These are phyloP conservation scores for Vanderwaltozyma tropicalis DNA, from an alignment of 805 yeast genomes.

Conservation along the genomic window DNA sequence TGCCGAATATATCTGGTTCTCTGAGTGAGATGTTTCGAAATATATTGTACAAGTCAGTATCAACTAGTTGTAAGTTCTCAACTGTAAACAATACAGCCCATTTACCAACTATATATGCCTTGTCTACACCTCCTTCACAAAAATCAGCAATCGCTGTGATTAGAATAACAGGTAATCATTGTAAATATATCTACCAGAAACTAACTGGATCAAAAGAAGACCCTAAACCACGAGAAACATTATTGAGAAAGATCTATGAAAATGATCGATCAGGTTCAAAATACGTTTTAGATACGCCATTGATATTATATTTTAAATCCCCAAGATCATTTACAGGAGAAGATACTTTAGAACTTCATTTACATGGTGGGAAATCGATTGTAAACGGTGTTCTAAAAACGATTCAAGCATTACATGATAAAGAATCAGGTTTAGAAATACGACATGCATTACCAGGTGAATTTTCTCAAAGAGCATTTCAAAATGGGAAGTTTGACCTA, in stretches of 20 bases:
- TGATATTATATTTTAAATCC: slow-evolving; percentile 53
- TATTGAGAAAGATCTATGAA: slow-evolving; percentile 45
- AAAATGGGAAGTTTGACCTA: slow-evolving; percentile 72
- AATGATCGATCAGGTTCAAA: slow-evolving; percentile 20
- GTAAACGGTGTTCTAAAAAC: slow-evolving; percentile 57
- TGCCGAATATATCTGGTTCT: not conserved
- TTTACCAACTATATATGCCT: slow-evolving; percentile 74
- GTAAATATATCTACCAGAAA: slow-evolving; percentile 34
- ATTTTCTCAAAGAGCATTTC: slow-evolving; percentile 77
- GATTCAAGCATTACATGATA: slow-evolving; percentile 43
- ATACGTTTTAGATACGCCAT: slow-evolving; percentile 62
- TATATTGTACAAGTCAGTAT: not conserved
- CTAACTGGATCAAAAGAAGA: slow-evolving; percentile 33
- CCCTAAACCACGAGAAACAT: slow-evolving; percentile 46
- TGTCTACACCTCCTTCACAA: slow-evolving; percentile 66
- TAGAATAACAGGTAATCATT: slow-evolving; percentile 67
- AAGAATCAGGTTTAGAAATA: slow-evolving; percentile 32
- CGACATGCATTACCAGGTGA: slow-evolving; percentile 91
- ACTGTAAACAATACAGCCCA: slow-evolving; percentile 1
- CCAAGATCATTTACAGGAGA: slow-evolving; percentile 91
- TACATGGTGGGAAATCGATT: slow-evolving; percentile 91
- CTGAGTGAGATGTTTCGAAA: not conserved
- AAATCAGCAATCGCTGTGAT: slow-evolving; percentile 82
- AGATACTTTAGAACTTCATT: slow-evolving; percentile 77
- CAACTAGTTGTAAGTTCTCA: not conserved